Base-by-base conservation (phyloP, 2,329 filamentous ascomycete species). In the Tetracladium maxilliforme region DNA sequence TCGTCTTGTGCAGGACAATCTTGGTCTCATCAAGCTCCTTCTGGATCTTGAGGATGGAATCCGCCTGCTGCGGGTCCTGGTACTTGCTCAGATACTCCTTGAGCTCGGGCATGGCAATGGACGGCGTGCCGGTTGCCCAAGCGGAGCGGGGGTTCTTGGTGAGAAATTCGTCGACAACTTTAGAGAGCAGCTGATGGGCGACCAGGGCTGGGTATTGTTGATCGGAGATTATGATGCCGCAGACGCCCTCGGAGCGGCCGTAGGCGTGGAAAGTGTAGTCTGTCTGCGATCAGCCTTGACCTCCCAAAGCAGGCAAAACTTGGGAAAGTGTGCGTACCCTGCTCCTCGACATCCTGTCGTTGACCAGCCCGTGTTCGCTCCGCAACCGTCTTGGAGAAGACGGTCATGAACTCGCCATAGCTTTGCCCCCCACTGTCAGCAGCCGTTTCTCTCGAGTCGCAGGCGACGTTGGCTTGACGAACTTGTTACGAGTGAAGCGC, bases 1-100 rank as follows among this genome's bases (percentile, higher is more conserved):
- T 94, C 22, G 90, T 94, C 69, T 95, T 92, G 58, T 95, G 84
- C 41, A 98, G 64, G 31, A 93, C 77, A 45, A 92, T 86, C 68
- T 94, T 95, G 32, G 87, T 95, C 64, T 94, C 86, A 45, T 95
- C 86, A 33, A 98, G 64, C 58, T 98, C 84, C 56, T 83, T 79
- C 54, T 95, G 87, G 42, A 98, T 94, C 64, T 83, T 86, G 62
- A 83, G 70, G 47, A 95, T 92, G 53, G 76, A 87, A 56, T 92
- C 84, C 37, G 83, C 86, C 55, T 92, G 69, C 44, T 74, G 63
- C 9, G 87, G 84, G 49, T 94, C 80, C 58, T 93, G 81, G 21
- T 46, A 47, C 38, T 76, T 73, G 20, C 52, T 46, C 25, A 80
- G 64, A 52, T 92, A 92, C 21, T 83, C 77, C 49, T 81, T 75